These are phyloP conservation scores for Fraxinus angustifolia DNA, from an alignment of 305 asterid species.

Conservation along the genomic window DNA sequence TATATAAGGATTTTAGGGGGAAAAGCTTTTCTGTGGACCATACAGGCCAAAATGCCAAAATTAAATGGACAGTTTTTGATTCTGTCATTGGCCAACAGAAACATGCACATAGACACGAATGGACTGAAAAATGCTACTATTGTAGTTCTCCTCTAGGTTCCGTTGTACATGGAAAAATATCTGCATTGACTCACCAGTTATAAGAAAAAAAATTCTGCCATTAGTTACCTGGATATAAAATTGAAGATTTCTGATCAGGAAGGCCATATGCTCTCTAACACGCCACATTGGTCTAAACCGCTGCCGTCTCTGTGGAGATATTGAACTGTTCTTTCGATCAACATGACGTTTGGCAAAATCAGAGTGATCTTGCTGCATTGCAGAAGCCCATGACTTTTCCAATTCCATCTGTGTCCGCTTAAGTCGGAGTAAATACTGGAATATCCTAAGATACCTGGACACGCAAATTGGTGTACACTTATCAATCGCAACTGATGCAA, in stretches of 20 bases:
- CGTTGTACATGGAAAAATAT: background rate
- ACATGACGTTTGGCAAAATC: slow-evolving; percentile 64
- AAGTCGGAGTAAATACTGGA: slow-evolving; percentile 85
- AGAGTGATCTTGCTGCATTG: slow-evolving; percentile 92
- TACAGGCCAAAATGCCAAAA: background rate
- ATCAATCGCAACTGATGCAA: slow-evolving; percentile 25
- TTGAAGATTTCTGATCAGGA: slow-evolving; percentile 91
- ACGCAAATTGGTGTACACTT: slow-evolving; percentile 18
- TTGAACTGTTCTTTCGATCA: slow-evolving; percentile 40
- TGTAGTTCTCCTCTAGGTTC: background rate
- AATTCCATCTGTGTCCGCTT: slow-evolving; percentile 96
- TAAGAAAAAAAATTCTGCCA: slow-evolving; percentile 19
- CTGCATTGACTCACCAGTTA: slow-evolving; percentile 5
- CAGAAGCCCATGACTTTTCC: slow-evolving; percentile 97
- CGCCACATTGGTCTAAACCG: slow-evolving; percentile 89
- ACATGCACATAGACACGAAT: background rate
- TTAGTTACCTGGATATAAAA: slow-evolving; percentile 81
- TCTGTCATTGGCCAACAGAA: background rate
- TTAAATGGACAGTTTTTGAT: background rate
- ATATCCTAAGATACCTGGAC: slow-evolving; percentile 74
- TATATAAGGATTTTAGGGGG: background rate
- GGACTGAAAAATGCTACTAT: background rate
- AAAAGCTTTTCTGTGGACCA: background rate
- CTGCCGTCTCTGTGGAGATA: slow-evolving; percentile 70
- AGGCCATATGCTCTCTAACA: slow-evolving; percentile 96